Evolutionary conservation across 495 filamentous ascomycete species (phyloP), one percentile per base, ranked within the genome.

Genomic region (Podospora pseudocomata): DNA sequence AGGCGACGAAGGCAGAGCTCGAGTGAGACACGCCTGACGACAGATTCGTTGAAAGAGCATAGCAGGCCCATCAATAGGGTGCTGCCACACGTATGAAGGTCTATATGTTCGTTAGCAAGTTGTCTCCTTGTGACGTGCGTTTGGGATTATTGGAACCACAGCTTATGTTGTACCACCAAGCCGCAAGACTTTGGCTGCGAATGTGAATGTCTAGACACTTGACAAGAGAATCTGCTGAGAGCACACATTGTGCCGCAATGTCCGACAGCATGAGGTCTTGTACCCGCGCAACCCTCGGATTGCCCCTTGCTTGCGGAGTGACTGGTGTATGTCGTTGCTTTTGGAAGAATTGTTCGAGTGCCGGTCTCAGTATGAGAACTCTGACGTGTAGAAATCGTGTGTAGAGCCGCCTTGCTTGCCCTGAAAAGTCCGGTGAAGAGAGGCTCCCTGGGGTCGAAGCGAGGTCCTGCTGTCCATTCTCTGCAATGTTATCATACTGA

Each of bases 211-310:
- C 63, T 3, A 65, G 63, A 34, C n/a, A 44, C 2, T 30, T 18
- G 34, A 65, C 63, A n/a, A 65, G n/a, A 15, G 30, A 49, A 44
- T 65, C 63, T n/a, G 63, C 63, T 13, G 63, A 65, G 16, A 65
- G 32, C 4, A 65, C 63, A 26, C 63, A 65, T 19, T 65, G 63
- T 49, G 63, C 63, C 20, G 63, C 63, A 30, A 65, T 54, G 6
- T 54, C 63, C 6, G 63, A 65, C 32, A 53, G 20, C 32, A 54
- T 65, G n/a, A 65, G 39, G n/a, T 65, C 63, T 18, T 65, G 63
- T 20, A 65, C 63, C 19, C 30, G 7, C 19, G 63, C 63, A 13
- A 65, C 63, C n/a, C 19, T 65, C n/a, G 44, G 30, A 7, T 19
- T 65, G 63, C n/a, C 19, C 30, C 19, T n/a, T 20, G 20, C 30